phyloP scores from a whole-genome alignment of 1,284 basidiomycete genomes.

The Leucoagaricus sp. region DNA sequence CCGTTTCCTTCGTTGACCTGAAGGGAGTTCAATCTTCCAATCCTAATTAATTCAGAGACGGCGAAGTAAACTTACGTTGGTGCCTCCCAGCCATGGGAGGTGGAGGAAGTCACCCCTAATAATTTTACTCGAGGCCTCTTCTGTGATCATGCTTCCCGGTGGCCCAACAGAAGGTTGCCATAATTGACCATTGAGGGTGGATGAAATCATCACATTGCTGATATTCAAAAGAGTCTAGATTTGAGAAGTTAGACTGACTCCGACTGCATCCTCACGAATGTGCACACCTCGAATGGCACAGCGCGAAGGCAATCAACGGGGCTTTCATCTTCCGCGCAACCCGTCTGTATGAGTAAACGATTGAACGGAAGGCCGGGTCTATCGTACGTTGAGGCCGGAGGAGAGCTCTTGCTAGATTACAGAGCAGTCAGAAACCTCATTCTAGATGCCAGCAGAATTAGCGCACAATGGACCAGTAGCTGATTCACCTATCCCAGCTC shows the following conservation, averaged over 20 bases:
- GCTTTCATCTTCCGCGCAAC: slow-evolving; percentile 42
- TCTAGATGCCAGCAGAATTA: not conserved
- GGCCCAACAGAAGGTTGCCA: slow-evolving; percentile 62
- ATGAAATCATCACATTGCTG: slow-evolving; percentile 47
- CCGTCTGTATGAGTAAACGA: slow-evolving; percentile 45
- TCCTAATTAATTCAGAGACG: no score
- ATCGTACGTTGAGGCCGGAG: slow-evolving; percentile 53
- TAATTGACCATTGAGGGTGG: slow-evolving; percentile 51
- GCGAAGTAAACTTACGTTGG: slow-evolving; percentile 41
- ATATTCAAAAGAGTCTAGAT: slow-evolving; percentile 44
- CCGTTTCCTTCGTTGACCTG: slow-evolving; percentile 55
- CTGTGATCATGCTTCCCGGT: slow-evolving; percentile 48
- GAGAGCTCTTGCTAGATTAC: slow-evolving; percentile 52
- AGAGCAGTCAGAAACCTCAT: not conserved
- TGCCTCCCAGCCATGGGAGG: slow-evolving; percentile 56
- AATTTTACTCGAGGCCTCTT: slow-evolving; percentile 49
- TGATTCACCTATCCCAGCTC: slow-evolving; percentile 56
- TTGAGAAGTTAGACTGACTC: not conserved
- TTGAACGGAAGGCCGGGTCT: slow-evolving; percentile 54
- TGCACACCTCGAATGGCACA: slow-evolving; percentile 47
- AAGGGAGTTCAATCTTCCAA: not conserved
- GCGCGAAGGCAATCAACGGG: slow-evolving; percentile 49
- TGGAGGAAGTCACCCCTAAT: slow-evolving; percentile 51
- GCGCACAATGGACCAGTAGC: slow-evolving; percentile 57
- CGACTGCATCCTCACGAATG: not conserved